Base-by-base conservation (phyloP, 2,329 filamentous ascomycete species). In the Cercospora sp. region DNA sequence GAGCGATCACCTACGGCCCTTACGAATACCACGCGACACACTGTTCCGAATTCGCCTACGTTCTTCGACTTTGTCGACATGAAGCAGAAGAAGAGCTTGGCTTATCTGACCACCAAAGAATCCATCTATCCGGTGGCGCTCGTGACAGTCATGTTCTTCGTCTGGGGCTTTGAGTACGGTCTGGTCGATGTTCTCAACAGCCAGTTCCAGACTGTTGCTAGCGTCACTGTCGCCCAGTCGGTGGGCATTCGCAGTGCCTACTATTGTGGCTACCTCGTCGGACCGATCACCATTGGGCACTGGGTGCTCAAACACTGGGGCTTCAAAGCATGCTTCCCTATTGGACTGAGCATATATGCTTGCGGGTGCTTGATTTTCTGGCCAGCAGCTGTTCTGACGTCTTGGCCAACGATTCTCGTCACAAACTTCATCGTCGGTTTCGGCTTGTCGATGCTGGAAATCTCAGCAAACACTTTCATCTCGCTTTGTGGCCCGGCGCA, bases 141-240 rank as follows among this genome's bases (percentile, higher is more conserved):
- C 70, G 92, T 96, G 24, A 92, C 91, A 1, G 86, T 94, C 6
- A 82, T 97, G 0, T 97, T 97, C 80, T 89, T 97, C 71, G 82
- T 97, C 2, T 97, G 93, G 93, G 94, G 94, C 0, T 90, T 97
- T 67, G 93, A 93, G 0, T 97, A 97, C 74, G 94, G 94, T 0
- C 85, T 97, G 1, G 83, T 97, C 5, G 93, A 95, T 74, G 90
- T 90, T 0, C 85, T 97, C 30, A 97, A 97, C 77, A 85, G 85
- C 21, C 88, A 88, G 26, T 89, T 93, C 63, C 87, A 90, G 40
- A 76, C 80, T 12, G 85, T 92, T 5, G 85, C 89, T 13, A 75
- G 85, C 24, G 89, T 91, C 84, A 86, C 83, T 0, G 79, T 83
- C 0, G 84, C 86, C 6, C 85, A 93, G 77, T 89, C 86, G 0